These are phyloP conservation scores for Plasmodium blacklocki DNA, from an alignment of 169 alveolate genomes.

Conservation along the genomic window DNA sequence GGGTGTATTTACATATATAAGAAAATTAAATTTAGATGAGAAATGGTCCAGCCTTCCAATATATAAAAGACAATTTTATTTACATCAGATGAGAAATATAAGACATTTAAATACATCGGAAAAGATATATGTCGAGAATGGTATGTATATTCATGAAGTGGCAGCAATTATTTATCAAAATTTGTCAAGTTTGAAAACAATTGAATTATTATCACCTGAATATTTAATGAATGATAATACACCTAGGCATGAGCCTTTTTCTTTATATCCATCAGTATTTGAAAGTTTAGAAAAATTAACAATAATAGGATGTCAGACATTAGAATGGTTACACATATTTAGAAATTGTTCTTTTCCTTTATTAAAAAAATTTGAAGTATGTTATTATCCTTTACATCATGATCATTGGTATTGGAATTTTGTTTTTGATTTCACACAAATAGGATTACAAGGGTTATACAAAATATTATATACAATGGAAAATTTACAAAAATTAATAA, in stretches of 20 bases:
- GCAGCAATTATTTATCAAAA: constrained; percentile 76
- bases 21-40: constrained; percentile 42
- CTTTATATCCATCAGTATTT: constrained; percentile 64
- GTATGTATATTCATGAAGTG: constrained; percentile 74
- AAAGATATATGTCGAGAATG: constrained; percentile 61
- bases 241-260: constrained; percentile 74
- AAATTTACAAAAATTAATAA: constrained; percentile 42
- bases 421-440: constrained; percentile 62
- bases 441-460: constrained; percentile 70
- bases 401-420: constrained; percentile 77
- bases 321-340: constrained; percentile 75
- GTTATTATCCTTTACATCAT: constrained; percentile 73
- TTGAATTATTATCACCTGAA: constrained; percentile 73
- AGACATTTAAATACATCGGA: constrained; percentile 69
- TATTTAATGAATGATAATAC: constrained; percentile 72
- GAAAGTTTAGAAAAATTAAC: constrained; percentile 62
- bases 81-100: constrained; percentile 67
- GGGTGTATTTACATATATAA: constrained; percentile 54
- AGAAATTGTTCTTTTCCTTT: constrained; percentile 74
- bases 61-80: constrained; percentile 70
- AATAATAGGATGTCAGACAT: constrained; percentile 73
- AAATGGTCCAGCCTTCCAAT: constrained; percentile 67
- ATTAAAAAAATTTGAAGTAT: constrained; percentile 66
- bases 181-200: constrained; percentile 52
- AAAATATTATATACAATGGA: constrained; percentile 75